Conservation (phyloP, 441 rosid genomes). For the Populus hybrid region DNA sequence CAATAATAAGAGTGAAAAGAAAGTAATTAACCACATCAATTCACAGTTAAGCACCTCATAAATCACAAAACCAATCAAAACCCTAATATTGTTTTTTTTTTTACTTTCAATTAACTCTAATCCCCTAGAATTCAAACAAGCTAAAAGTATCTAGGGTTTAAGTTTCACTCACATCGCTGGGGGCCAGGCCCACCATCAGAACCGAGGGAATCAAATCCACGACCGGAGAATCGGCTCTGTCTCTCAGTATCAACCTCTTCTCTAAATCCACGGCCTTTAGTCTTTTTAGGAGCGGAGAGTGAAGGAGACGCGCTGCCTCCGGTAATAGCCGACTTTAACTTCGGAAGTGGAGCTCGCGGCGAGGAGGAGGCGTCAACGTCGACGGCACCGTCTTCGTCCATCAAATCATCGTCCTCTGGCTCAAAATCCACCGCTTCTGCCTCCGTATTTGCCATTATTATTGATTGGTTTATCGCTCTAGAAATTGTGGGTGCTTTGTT, state of each 20-base stretch:
- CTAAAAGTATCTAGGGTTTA: not conserved
- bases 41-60: not conserved
- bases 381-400: constrained; percentile 82
- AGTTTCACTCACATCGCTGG: constrained; percentile 60
- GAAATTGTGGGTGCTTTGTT: not conserved
- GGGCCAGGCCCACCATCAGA: constrained; percentile 86
- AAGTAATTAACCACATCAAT: not conserved
- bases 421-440: constrained; percentile 89
- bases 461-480: not conserved
- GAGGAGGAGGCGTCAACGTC: constrained; percentile 50
- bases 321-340: constrained; percentile 78
- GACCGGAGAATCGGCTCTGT: constrained; percentile 63
- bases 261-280: constrained; percentile 90
- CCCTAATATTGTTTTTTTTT: not conserved
- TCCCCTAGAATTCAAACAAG: not conserved
- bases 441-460: constrained; percentile 41
- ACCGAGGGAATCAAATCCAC: constrained; percentile 84
- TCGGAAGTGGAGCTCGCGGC: constrained; percentile 63
- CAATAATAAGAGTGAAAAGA: not conserved
- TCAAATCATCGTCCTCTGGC: constrained; percentile 94
- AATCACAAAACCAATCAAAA: not conserved
- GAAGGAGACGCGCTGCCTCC: constrained; percentile 50
- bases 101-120: not conserved
- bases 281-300: constrained; percentile 53
- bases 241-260: constrained; percentile 69